Conservation (phyloP, 129 eudicot species). For the Arctium minus region DNA sequence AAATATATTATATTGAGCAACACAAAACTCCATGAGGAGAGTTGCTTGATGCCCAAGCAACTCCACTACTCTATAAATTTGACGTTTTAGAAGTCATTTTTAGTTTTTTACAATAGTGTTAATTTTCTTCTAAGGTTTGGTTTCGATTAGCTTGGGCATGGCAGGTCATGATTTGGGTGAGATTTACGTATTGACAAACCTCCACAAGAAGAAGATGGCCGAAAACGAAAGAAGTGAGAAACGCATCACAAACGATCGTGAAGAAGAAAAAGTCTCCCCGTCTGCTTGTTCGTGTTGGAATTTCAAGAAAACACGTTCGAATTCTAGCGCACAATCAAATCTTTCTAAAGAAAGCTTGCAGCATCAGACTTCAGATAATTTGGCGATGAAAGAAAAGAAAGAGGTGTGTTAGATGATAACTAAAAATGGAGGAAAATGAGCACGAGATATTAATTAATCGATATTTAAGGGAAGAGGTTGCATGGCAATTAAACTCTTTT, state of each 20-base stretch:
- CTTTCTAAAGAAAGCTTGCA: background rate
- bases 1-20: background rate
- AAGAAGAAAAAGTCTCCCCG: background rate
- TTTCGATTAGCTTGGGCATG: background rate
- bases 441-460: background rate
- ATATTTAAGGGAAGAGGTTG: background rate
- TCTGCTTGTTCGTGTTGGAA: slow-evolving; percentile 6
- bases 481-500: background rate
- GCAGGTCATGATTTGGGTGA: slow-evolving; percentile 8
- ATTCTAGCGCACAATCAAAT: background rate
- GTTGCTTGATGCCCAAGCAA: slow-evolving; percentile 3
- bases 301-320: background rate
- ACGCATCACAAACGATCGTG: background rate
- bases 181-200: slow-evolving; percentile 8
- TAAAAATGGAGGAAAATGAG: background rate
- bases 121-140: background rate
- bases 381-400: background rate
- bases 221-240: background rate
- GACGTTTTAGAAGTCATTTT: background rate
- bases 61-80: background rate
- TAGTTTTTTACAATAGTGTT: background rate
- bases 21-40: background rate
- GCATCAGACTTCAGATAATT: background rate
- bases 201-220: background rate
- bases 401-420: background rate